Conservation (phyloP, 1,139 yeast genomes). For the Hansenula sp. region DNA sequence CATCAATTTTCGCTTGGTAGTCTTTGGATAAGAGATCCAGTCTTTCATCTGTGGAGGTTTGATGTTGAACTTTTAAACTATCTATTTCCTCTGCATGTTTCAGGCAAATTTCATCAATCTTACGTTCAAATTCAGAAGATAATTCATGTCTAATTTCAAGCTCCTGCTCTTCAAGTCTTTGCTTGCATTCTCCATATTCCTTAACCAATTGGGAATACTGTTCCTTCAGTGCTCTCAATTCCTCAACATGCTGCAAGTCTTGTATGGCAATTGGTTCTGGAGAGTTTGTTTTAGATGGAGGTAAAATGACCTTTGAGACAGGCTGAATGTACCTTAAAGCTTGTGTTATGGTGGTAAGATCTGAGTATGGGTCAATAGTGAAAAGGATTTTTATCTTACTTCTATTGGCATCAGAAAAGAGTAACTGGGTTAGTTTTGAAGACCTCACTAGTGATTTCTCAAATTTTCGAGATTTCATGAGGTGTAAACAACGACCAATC, state of each 20-base stretch:
- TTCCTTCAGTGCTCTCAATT: constrained; percentile 10
- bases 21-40: constrained; percentile 19
- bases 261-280: constrained; percentile 9
- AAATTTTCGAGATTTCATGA: constrained; percentile 28
- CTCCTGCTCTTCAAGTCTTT: constrained; percentile 23
- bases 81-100: constrained; percentile 23
- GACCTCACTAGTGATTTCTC: constrained; percentile 37
- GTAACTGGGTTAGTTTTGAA: constrained; percentile 41
- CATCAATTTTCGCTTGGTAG: constrained; percentile 12
- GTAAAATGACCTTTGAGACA: constrained; percentile 19
- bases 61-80: constrained; percentile 18
- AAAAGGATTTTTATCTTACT: constrained; percentile 34
- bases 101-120: constrained; percentile 24
- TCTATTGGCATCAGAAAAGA: constrained; percentile 35
- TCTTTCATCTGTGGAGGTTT: constrained; percentile 17
- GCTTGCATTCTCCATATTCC: constrained; percentile 19
- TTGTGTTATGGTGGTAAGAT: constrained; percentile 17
- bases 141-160: constrained; percentile 28
- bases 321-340: constrained; percentile 24
- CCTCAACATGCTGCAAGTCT: constrained; percentile 10
- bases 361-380: constrained; percentile 55
- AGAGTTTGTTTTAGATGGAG: constrained; percentile 16
- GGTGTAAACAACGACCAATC: constrained; percentile 41
- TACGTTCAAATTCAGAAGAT: constrained; percentile 27
- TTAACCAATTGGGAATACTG: constrained; percentile 17